These are phyloP conservation scores for Diaporthe australafricana DNA, from an alignment of 2,329 filamentous ascomycete species.

Conservation along the genomic window DNA sequence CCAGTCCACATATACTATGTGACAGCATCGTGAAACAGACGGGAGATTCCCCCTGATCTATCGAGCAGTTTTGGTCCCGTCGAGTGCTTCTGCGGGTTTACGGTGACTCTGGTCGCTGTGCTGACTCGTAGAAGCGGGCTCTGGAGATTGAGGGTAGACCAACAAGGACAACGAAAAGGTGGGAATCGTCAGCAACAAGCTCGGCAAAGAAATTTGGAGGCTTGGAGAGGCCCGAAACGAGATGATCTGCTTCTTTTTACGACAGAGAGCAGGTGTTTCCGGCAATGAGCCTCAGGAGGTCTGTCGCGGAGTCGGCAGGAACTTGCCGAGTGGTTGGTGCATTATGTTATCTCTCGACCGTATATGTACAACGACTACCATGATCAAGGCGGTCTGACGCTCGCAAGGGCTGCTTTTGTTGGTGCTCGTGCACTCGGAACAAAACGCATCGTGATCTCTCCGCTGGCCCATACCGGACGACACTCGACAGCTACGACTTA, in stretches of 20 bases:
- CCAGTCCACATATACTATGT: no score
- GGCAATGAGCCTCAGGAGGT: slow-evolving; percentile 18
- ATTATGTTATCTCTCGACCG: not conserved
- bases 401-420: not conserved
- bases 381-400: not conserved
- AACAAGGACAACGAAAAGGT: slow-evolving; percentile 1
- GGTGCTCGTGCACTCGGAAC: not conserved
- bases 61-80: not conserved
- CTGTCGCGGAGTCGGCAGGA: slow-evolving; percentile 10
- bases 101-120: slow-evolving; percentile 6
- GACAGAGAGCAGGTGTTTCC: not conserved
- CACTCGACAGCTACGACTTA: not conserved
- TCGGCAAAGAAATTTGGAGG: slow-evolving; percentile 10
- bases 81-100: not conserved
- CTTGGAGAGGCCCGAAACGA: slow-evolving; percentile 22
- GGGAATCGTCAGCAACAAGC: slow-evolving; percentile 19
- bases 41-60: not conserved
- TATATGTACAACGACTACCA: slow-evolving; percentile 5
- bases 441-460: not conserved
- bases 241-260: slow-evolving; percentile 17
- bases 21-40: not conserved
- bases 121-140: slow-evolving; percentile 29
- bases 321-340: not conserved
- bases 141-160: slow-evolving; percentile 16
- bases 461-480: not conserved